Evolutionary conservation across 306 rosid species (phyloP).

Genomic region (Vicia sativa): DNA sequence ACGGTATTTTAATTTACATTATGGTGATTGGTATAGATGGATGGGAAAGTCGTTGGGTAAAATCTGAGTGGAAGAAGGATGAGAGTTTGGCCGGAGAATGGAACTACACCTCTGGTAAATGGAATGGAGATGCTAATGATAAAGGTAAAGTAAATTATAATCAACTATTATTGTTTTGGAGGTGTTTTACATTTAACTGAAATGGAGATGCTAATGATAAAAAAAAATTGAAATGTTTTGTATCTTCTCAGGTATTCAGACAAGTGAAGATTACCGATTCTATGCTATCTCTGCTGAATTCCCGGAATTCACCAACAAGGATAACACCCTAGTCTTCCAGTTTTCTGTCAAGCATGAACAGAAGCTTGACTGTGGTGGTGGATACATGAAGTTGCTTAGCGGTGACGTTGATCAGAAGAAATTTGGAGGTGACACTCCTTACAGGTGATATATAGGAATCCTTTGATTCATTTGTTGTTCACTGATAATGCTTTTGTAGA

Average conservation of each 20-base stretch:
- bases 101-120: constrained; percentile 94
- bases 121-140: constrained; percentile 86
- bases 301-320: constrained; percentile 98
- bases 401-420: constrained; percentile 95
- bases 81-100: constrained; percentile 90
- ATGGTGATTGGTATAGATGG: constrained; percentile 60
- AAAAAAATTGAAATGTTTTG: constrained; percentile 32
- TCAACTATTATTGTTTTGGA: constrained; percentile 2
- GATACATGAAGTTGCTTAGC: constrained; percentile 92
- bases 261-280: constrained; percentile 95
- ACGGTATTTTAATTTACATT: constrained; percentile 6
- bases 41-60: constrained; percentile 93
- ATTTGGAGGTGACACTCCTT: constrained; percentile 95
- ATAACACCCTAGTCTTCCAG: constrained; percentile 81
- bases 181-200: constrained; percentile 10
- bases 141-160: constrained; percentile 58
- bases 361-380: constrained; percentile 99
- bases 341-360: constrained; percentile 97
- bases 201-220: not conserved
- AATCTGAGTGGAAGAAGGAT: constrained; percentile 94
- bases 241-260: constrained; percentile 78
- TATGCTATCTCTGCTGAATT: constrained; percentile 94
- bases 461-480: constrained; percentile 11
- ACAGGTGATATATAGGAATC: constrained; percentile 60
- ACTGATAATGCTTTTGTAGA: not conserved